These are phyloP conservation scores for Diaporthe sp. DNA, from an alignment of 2,329 filamentous ascomycete species.

Conservation along the genomic window DNA sequence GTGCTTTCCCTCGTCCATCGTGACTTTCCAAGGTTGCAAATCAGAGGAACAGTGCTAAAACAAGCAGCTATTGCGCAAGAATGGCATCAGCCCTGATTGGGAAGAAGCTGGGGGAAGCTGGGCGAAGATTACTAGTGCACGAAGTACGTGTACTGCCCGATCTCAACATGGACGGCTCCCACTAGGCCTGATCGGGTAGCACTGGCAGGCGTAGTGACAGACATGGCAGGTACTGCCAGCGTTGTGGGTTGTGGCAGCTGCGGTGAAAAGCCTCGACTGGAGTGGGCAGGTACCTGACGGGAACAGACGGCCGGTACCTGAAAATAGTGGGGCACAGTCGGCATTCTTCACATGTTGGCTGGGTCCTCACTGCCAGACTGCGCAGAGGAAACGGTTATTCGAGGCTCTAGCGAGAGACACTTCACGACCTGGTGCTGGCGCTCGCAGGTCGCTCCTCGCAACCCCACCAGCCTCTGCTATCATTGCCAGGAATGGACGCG, in stretches of 20 bases:
- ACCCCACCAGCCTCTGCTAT: constrained; percentile 13
- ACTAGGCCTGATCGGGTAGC: constrained; percentile 23
- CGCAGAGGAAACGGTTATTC: constrained; percentile 20
- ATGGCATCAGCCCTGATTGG: constrained; percentile 32
- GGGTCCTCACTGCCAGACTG: neutral
- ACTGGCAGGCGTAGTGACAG: neutral
- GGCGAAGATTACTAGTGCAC: neutral
- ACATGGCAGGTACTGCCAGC: neutral
- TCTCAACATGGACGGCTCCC: neutral
- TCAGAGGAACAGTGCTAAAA: constrained; percentile 24
- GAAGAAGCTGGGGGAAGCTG: constrained; percentile 26
- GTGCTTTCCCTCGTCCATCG: constrained; percentile 15
- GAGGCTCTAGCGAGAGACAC: constrained; percentile 19
- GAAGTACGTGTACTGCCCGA: constrained; percentile 2
- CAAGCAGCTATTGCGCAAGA: constrained; percentile 29
- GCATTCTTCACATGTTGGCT: constrained; percentile 14
- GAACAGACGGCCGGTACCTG: constrained; percentile 33
- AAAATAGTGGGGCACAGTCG: constrained; percentile 25
- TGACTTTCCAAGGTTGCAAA: constrained; percentile 27
- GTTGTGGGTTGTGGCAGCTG: neutral
- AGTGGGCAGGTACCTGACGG: constrained; percentile 24
- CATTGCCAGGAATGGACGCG: constrained; percentile 17
- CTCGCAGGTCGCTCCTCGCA: neutral
- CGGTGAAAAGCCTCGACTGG: neutral
- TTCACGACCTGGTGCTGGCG: neutral